These are phyloP conservation scores for Geoglossum cookeanum DNA, from an alignment of 2,329 filamentous ascomycete genomes.

Conservation along the genomic window DNA sequence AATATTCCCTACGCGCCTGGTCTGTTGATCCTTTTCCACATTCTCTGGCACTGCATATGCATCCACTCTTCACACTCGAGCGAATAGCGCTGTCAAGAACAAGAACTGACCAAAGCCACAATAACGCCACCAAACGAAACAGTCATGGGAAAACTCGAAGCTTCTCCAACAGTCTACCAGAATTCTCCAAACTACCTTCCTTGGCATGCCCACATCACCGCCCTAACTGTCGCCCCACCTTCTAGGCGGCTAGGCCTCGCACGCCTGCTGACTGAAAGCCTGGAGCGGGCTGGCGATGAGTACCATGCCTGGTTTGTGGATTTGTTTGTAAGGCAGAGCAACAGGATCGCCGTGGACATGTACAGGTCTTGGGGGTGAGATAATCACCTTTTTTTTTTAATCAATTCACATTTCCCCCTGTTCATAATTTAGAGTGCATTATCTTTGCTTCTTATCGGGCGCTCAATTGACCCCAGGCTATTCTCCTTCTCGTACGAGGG, in stretches of 20 bases:
- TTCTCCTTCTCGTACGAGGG: too few relatives aligned
- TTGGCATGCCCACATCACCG: conserved; percentile 98
- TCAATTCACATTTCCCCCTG: not conserved
- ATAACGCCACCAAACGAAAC: conserved; percentile 2
- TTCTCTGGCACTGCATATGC: too few relatives aligned
- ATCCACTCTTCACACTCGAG: not conserved
- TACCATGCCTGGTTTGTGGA: conserved; percentile 90
- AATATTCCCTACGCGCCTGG: not conserved
- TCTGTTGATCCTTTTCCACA: not conserved
- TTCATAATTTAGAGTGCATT: not conserved
- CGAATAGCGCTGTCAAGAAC: not conserved
- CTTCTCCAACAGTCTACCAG: conserved; percentile 54
- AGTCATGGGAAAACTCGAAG: conserved; percentile 97
- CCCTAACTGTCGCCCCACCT: conserved; percentile 74
- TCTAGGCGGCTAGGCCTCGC: conserved; percentile 77
- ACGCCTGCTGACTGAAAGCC: conserved; percentile 57
- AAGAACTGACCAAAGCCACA: not conserved
- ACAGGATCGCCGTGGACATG: conserved; percentile 68
- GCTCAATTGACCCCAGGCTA: too few relatives aligned
- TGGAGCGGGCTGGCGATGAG: conserved; percentile 67
- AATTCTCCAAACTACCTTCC: conserved; percentile 83
- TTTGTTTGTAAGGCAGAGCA: conserved; percentile 78
- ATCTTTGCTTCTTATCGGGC: not conserved
- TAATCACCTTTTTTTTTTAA: not conserved
- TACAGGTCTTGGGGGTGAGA: conserved; percentile 71